Evolutionary conservation across 306 rosid species (phyloP), one percentile per base, ranked within the genome.

Genomic region (Sindora glabra): DNA sequence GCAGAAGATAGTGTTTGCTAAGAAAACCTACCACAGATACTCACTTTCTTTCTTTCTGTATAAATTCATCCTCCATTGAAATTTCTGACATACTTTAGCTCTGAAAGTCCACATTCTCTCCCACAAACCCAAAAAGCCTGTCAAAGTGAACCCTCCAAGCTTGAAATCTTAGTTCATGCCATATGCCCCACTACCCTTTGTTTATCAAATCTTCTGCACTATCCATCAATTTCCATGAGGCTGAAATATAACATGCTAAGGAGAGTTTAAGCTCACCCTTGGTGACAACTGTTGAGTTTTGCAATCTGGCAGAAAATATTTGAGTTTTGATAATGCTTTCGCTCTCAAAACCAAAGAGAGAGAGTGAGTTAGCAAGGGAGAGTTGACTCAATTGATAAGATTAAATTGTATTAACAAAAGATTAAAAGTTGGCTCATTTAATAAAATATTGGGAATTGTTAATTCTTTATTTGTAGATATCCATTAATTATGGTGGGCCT

Each of bases 121-220:
- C 83, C 81, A 67, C 56, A 32, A 62, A 67, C 72, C 18, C 62
- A 62, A 66, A 81, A 78, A 66, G 84, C 25, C 66, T 74, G 79
- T n/a, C 63, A 69, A 65, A 76, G 65, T 48, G 64, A 79, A 76
- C 86, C 89, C 94, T 89, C 84, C 90, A 60, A 71, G 78, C 59
- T 82, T 82, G 88, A 83, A 77, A 73, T 61, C 56, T 59, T 69
- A 38, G 41, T 53, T 48, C 65, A 26, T 55, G 3, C 65, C 32
- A 69, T 46, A 10, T 38, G 67, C 74, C 72, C 33, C 51, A n/a
- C n/a, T n/a, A n/a, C n/a, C n/a, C 55, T 65, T 62, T 56, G 44
- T 57, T 21, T 27, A 25, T 29, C 5, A 29, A 22, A 62, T 64
- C 80, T 65, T 72, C n/a, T n/a, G n/a, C n/a, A n/a, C n/a, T n/a